phyloP scores from a whole-genome alignment of 306 rosid species.

The Sesbania bispinosa region DNA sequence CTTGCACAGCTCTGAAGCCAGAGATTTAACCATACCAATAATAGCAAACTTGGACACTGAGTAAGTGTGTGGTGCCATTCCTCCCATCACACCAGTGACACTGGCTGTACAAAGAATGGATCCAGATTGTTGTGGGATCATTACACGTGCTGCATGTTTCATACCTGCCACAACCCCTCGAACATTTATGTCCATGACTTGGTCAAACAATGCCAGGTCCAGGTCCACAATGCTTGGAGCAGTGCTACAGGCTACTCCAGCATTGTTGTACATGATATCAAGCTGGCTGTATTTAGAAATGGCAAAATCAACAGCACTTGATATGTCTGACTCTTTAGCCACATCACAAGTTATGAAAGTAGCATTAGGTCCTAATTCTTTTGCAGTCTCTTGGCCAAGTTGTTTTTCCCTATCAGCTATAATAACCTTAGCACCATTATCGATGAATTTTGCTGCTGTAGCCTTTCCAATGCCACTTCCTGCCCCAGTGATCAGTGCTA shows the following conservation, averaged over 20 bases:
- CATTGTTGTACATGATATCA: constrained; percentile 83
- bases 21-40: constrained; percentile 68
- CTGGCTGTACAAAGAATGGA: constrained; percentile 90
- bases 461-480: constrained; percentile 93
- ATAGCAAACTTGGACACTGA: constrained; percentile 71
- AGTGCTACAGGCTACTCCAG: constrained; percentile 73
- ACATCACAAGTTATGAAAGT: constrained; percentile 70
- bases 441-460: constrained; percentile 62
- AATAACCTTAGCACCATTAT: constrained; percentile 81
- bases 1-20: constrained; percentile 62
- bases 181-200: constrained; percentile 65
- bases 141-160: constrained; percentile 81
- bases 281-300: constrained; percentile 53
- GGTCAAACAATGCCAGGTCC: constrained; percentile 54
- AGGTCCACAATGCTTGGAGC: constrained; percentile 67
- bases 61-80: constrained; percentile 68
- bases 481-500: constrained; percentile 92
- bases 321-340: constrained; percentile 63
- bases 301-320: constrained; percentile 75
- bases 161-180: constrained; percentile 75
- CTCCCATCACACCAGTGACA: constrained; percentile 71
- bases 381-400: constrained; percentile 60
- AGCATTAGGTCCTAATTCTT: constrained; percentile 69
- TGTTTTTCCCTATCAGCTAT: constrained; percentile 69
- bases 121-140: constrained; percentile 64